phyloP scores from a whole-genome alignment of 441 rosid species.

The Kokia cookei region DNA sequence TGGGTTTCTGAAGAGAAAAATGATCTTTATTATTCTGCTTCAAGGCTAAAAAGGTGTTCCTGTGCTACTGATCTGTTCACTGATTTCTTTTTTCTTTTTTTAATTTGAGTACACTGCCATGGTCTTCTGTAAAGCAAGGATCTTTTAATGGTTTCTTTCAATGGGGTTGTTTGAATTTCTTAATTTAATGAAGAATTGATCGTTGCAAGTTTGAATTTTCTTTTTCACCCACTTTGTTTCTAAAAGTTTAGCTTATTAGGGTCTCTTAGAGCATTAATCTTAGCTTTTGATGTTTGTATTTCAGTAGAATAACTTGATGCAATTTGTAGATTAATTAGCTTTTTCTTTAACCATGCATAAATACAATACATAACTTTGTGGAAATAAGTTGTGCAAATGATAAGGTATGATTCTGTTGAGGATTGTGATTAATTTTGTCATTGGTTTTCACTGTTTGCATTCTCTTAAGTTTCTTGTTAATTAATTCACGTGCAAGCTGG shows the following conservation, averaged over 20 bases:
- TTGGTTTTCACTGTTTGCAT: neutral
- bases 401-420: neutral
- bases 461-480: neutral
- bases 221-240: neutral
- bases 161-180: neutral
- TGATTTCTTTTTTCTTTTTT: neutral
- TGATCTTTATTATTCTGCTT: neutral
- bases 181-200: neutral
- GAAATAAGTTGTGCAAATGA: neutral
- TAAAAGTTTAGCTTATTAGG: neutral
- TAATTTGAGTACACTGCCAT: neutral
- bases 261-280: neutral
- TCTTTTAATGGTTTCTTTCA: neutral
- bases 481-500: neutral
- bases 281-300: neutral
- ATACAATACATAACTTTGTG: neutral
- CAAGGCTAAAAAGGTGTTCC: conserved; percentile 8
- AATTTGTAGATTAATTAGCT: neutral
- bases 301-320: neutral
- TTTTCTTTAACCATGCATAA: neutral
- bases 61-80: conserved; percentile 18
- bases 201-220: neutral
- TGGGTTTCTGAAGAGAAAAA: neutral
- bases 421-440: neutral
- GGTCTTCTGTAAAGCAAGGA: neutral